A percentile compares a stretch with the other conserved stretches of the same genome.
phyloP scores from a whole-genome alignment of 192 early-diverging fungal genomes.

The Coemansia sp. region DNA sequence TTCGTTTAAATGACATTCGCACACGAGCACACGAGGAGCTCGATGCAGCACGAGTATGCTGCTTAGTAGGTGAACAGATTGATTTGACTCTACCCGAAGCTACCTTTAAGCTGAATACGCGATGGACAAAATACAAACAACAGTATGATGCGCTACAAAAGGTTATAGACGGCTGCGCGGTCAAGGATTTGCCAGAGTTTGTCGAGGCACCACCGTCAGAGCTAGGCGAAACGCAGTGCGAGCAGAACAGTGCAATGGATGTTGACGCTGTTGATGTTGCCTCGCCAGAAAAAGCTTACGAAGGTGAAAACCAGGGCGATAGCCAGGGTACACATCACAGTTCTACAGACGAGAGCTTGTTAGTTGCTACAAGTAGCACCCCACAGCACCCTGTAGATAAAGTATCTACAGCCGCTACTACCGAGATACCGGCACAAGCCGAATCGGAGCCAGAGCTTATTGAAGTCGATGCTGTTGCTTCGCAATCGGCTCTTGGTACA shows the following conservation, averaged over 20 bases:
- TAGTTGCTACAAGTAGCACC: neutral
- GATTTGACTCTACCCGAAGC: constrained; percentile 45
- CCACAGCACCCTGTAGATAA: constrained; percentile 10
- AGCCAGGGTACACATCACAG: neutral
- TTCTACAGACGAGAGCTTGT: neutral
- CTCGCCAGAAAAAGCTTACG: constrained; percentile 7
- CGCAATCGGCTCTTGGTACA: constrained; percentile 9
- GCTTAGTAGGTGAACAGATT: constrained; percentile 38
- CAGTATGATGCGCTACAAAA: constrained; percentile 40
- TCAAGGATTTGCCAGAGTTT: constrained; percentile 16
- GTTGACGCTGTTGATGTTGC: constrained; percentile 6
- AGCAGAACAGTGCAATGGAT: neutral
- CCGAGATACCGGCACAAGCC: neutral
- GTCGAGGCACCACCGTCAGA: neutral
- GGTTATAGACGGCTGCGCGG: constrained; percentile 20
- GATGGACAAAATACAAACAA: constrained; percentile 28
- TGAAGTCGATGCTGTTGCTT: constrained; percentile 28
- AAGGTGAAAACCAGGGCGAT: neutral
- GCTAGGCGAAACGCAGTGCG: neutral
- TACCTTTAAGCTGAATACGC: constrained; percentile 16
- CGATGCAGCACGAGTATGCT: constrained; percentile 42
- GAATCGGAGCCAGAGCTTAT: constrained; percentile 13
- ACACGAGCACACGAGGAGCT: constrained; percentile 48
- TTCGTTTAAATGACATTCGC: constrained; percentile 46
- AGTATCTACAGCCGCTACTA: neutral